Evolutionary conservation across 116 monocot genomes (phyloP), one percentile per base, ranked within the genome.

Genomic region (Thalassia testudinum): DNA sequence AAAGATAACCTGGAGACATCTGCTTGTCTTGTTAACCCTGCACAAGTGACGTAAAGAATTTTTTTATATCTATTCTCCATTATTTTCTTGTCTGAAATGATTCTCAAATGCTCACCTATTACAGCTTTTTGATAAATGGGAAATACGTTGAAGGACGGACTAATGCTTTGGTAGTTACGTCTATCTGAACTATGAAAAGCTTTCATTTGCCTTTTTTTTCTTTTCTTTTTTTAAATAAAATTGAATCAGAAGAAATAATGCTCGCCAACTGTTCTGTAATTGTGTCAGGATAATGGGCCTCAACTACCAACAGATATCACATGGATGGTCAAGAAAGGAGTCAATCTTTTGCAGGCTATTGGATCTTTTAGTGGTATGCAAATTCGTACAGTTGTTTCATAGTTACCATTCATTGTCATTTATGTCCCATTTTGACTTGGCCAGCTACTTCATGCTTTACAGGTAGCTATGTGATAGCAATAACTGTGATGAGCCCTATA

Each of bases 71-170:
- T 26, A 14, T 5, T 42, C 26, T 26, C 26, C 26, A 43, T 16
- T 50, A 0, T 17, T 19, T 24, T 27, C 11, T 29, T 10, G 19
- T 59, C 3, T 17, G 24, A 42, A 53, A 22, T 18, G 20, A 4
- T 26, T 45, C 20, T 37, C 43, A 59, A 53, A 19, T 52, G 21
- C 12, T 50, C 26, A 50, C 19, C 30, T 49, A 51, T 54, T 66
- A 54, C 69, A 93, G 93, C 61, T 81, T 95, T 55, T 64, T 88
- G 51, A 47, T 95, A 24, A 95, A 95, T 73, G 95, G 95, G 61
- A 81, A 72, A 70, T 76, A 72, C 16, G 81, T 95, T 17, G 79
- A 88, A 17, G 72, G 62, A 59, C 84, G 93, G 65, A 84, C 69
- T 22, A 79, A 69, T 67, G 54, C 64, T 64, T 71, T 66, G 37